Conservation (phyloP, 148 eudicot genomes). For the Chenopodium quinoa region DNA sequence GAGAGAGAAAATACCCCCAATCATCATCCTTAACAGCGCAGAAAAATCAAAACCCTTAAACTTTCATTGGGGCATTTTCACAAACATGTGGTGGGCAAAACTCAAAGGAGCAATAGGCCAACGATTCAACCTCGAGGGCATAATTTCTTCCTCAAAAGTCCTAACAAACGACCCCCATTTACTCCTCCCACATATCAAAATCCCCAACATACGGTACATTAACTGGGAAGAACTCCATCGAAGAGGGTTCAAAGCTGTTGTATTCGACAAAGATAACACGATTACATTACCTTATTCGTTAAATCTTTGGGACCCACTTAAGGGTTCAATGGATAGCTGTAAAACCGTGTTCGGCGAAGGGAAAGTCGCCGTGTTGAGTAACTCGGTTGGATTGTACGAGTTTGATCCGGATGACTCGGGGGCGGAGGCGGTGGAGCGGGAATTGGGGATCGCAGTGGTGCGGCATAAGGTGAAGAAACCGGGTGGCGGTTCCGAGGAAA, state of each 20-base stretch:
- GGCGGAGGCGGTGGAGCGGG: constrained; percentile 59
- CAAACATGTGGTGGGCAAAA: constrained; percentile 75
- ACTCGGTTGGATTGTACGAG: constrained; percentile 78
- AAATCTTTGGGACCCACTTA: constrained; percentile 53
- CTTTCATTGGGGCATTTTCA: constrained; percentile 29
- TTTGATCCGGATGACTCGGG: constrained; percentile 74
- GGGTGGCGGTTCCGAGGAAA: constrained; percentile 74
- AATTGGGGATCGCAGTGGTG: constrained; percentile 68
- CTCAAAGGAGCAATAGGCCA: constrained; percentile 70
- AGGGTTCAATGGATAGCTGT: constrained; percentile 46
- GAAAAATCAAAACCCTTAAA: not conserved
- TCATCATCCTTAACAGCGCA: not conserved
- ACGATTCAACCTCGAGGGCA: constrained; percentile 68
- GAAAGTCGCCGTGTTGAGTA: constrained; percentile 73
- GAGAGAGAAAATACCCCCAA: not conserved
- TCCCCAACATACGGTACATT: constrained; percentile 61
- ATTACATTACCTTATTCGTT: constrained; percentile 70
- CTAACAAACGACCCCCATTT: constrained; percentile 44
- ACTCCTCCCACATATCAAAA: constrained; percentile 61
- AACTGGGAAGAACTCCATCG: constrained; percentile 70
- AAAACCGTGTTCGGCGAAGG: constrained; percentile 71
- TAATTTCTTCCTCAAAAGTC: constrained; percentile 39
- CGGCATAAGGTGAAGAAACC: constrained; percentile 84
- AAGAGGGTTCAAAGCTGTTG: constrained; percentile 76
- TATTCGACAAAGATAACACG: constrained; percentile 90